Evolutionary conservation across 169 alveolate genomes (phyloP).

Genomic region (Amoebophrya sp.): DNA sequence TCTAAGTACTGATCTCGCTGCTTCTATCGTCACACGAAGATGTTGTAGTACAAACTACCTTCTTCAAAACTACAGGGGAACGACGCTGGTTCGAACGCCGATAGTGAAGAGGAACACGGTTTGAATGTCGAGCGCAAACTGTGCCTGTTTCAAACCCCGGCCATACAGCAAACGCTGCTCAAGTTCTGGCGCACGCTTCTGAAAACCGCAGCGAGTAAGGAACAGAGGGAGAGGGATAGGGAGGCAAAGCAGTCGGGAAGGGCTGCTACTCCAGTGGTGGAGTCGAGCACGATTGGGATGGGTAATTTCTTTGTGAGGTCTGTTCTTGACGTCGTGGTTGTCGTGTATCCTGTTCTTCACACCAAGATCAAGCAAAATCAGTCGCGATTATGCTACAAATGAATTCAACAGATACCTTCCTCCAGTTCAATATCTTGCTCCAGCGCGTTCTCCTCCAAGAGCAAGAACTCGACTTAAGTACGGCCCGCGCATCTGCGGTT

Average conservation of each 20-base stretch:
- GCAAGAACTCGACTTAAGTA: background rate
- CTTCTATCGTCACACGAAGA: too few species aligned
- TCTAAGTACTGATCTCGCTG: too few species aligned
- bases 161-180: background rate
- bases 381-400: too few species aligned
- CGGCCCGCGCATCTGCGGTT: background rate
- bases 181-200: background rate
- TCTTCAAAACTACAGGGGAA: too few species aligned
- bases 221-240: too few species aligned
- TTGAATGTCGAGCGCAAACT: background rate
- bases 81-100: background rate
- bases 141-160: background rate
- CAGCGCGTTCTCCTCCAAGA: background rate
- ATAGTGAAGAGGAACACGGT: background rate
- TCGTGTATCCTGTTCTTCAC: too few species aligned
- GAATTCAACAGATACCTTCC: background rate
- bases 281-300: background rate
- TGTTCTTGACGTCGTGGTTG: too few species aligned
- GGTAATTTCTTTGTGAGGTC: background rate
- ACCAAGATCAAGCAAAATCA: too few species aligned
- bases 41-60: too few species aligned
- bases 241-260: too few species aligned
- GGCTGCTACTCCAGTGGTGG: background rate
- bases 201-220: too few species aligned
- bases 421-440: constrained; percentile 9